Percentiles rank a stretch among this genome's conserved stretches.
Evolutionary conservation across 768 basidiomycete species (phyloP).

Genomic region (Multifurca ochricompacta): DNA sequence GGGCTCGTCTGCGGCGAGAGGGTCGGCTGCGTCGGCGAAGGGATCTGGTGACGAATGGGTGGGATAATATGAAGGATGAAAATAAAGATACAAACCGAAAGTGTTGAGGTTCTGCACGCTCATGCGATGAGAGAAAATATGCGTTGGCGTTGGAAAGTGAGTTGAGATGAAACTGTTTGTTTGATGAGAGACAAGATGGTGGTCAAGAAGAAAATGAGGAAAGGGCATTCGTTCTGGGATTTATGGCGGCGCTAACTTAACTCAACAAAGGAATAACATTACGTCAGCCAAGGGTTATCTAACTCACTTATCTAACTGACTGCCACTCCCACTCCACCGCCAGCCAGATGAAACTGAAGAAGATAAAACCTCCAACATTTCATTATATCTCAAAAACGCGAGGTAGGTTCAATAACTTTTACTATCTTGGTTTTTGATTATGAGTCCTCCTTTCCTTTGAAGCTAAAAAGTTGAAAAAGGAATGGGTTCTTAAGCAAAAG

Average conservation of each 20-base stretch:
- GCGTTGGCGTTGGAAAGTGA: constrained; percentile 30
- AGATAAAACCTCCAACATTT: constrained; percentile 64
- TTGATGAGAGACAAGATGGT: constrained; percentile 24
- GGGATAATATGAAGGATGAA: constrained; percentile 19
- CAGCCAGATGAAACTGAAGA: constrained; percentile 31
- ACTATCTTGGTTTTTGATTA: neutral
- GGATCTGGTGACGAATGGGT: constrained; percentile 54
- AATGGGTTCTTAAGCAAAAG: constrained; percentile 72
- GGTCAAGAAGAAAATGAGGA: constrained; percentile 24
- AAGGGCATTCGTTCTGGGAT: constrained; percentile 1
- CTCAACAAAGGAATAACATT: neutral
- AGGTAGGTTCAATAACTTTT: constrained; percentile 42
- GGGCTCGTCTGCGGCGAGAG: constrained; percentile 68
- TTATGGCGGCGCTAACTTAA: constrained; percentile 15
- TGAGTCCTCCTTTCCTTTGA: neutral
- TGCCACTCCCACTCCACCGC: constrained; percentile 5
- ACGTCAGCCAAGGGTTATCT: constrained; percentile 1
- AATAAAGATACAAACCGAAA: constrained; percentile 47
- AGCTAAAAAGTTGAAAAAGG: constrained; percentile 78
- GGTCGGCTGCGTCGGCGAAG: constrained; percentile 91
- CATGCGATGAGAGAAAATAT: constrained; percentile 65
- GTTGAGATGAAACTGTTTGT: constrained; percentile 40
- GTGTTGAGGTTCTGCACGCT: constrained; percentile 88
- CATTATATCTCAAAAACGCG: constrained; percentile 53
- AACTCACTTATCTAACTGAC: neutral